phyloP scores from a whole-genome alignment of 2,329 filamentous ascomycete species.

The Alternaria gaisen region DNA sequence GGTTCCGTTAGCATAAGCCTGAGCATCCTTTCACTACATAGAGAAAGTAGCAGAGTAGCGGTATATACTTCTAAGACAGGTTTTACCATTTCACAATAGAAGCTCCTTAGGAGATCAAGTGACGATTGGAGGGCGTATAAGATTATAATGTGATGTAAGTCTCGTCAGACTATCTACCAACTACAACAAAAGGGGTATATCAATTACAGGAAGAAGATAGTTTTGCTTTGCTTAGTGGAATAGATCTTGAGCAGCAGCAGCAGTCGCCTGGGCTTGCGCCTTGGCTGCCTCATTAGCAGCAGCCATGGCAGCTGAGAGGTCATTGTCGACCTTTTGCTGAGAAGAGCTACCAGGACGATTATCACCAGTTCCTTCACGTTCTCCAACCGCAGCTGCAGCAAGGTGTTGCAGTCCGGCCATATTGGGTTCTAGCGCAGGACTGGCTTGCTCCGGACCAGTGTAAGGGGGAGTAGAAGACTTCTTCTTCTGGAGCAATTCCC shows the following conservation, averaged over 20 bases:
- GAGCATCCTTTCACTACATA: too few species aligned
- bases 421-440: constrained; percentile 42
- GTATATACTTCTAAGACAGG: too few species aligned
- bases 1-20: too few species aligned
- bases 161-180: not conserved
- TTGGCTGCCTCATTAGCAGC: constrained; percentile 40
- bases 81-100: too few species aligned
- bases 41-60: too few species aligned
- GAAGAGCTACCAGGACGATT: constrained; percentile 23
- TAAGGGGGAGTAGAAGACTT: constrained; percentile 31
- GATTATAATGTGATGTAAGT: constrained; percentile 1
- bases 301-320: constrained; percentile 49
- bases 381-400: constrained; percentile 50
- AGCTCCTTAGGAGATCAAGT: not conserved
- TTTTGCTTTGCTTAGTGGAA: constrained; percentile 1
- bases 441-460: constrained; percentile 36
- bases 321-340: constrained; percentile 39
- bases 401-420: constrained; percentile 52
- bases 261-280: constrained; percentile 44
- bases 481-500: constrained; percentile 44
- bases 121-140: not conserved
- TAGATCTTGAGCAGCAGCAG: constrained; percentile 40
- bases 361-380: constrained; percentile 38
- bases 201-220: not conserved
- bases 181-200: constrained; percentile 6